Evolutionary conservation across 2,329 filamentous ascomycete genomes (phyloP).

Genomic region (Exophiala phaeomuriformis): DNA sequence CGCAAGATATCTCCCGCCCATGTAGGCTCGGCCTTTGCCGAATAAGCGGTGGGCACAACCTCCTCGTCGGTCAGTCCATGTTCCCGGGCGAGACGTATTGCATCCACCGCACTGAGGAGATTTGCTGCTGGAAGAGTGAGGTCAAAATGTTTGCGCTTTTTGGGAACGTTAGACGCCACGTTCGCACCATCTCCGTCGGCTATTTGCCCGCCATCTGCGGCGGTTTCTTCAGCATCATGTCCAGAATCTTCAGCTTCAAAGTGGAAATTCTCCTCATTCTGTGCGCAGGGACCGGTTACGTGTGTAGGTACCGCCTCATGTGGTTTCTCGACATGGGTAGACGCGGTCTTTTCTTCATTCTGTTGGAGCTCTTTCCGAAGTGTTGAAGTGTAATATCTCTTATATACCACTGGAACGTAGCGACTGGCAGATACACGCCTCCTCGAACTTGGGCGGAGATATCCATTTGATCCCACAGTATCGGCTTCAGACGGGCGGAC

Average conservation of each 20-base stretch:
- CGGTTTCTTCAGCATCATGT: neutral
- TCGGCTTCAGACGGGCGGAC: neutral
- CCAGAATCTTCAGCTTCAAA: neutral
- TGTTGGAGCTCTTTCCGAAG: neutral
- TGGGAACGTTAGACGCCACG: neutral
- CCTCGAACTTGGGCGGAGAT: neutral
- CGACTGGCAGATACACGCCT: neutral
- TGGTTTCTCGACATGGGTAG: neutral
- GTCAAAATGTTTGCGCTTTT: slow-evolving; percentile 4
- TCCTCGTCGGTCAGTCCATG: slow-evolving; percentile 9
- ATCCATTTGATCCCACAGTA: neutral
- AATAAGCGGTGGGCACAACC: slow-evolving; percentile 1
- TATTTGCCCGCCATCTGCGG: neutral
- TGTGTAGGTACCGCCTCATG: neutral
- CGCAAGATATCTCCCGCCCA: neutral
- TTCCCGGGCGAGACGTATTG: slow-evolving; percentile 8
- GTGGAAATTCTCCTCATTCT: neutral
- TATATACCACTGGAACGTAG: neutral
- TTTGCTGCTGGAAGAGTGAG: slow-evolving; percentile 6
- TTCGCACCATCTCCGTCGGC: neutral
- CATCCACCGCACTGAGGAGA: slow-evolving; percentile 5
- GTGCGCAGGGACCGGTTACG: neutral
- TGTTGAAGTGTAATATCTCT: neutral
- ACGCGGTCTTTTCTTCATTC: neutral
- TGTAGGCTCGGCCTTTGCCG: neutral